Base-by-base conservation (phyloP, 1,284 basidiomycete species). In the Thecaphora frezii region DNA sequence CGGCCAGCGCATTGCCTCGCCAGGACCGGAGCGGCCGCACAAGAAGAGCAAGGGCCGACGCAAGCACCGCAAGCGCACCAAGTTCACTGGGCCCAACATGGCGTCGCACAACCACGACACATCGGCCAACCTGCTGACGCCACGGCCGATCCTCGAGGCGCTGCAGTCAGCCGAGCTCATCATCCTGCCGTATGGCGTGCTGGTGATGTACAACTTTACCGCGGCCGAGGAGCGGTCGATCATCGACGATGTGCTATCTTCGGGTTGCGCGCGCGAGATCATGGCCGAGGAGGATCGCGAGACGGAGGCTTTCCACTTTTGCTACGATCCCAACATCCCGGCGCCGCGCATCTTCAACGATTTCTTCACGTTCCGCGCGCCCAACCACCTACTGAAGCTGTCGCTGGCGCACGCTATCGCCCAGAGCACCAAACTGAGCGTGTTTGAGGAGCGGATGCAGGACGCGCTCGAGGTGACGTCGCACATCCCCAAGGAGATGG, bases 371-470 rank as follows among this genome's bases (percentile, higher is more conserved):
- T 69, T 74, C 52, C 57, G 64, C 22, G 56, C 16, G 87, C 94
- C 80, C 91, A 94, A 83, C 88, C 72, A 78, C 51, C 63, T 82
- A 28, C 77, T 82, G 69, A 82, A 84, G 76, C 84, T 97, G n/a
- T 92, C 90, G 23, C 87, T 97, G 48, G 87, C 93, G 0, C 93
- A 97, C 66, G 93, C 93, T 1, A 86, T 97, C 37, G 93, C 93
- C 0, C 93, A 97, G 80, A 93, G 90, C 8, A 96, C 93, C 0
- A 88, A 96, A 45, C 85, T 97, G 5, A 89, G 88, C 9, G 88
- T 88, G 66, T 96, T 92, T 77, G 93, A 97, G 80, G 85, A 89
- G 10, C 85, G 85, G 49, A 88, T 93, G 51, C 86, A 88, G 68
- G 84, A 84, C 5, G 90, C 92, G 19, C 84, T 96, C 21, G 87